Evolutionary conservation across 495 filamentous ascomycete species (phyloP), one percentile per base, ranked within the genome.

Genomic region (Amorphotheca resinae): DNA sequence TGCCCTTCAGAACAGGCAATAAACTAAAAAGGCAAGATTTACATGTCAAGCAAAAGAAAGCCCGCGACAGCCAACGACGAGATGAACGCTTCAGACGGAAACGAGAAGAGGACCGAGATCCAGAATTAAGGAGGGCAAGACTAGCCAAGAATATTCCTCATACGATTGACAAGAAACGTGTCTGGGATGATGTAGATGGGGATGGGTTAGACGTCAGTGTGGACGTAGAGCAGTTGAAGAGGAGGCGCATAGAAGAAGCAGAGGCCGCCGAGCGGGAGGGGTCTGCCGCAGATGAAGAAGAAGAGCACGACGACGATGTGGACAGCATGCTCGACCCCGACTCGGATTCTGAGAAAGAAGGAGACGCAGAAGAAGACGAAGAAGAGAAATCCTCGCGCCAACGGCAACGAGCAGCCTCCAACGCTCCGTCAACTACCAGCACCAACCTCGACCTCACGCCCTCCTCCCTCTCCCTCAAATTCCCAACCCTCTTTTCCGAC

Each of bases 81-180:
- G 81, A 82, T 45, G 73, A 80, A 45, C 79, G 87, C 33, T 83
- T 87, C 57, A 69, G 69, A 34, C 67, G 82, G 30, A 87, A 85
- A 61, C 80, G 75, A 57, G 82, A 91, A 57, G 91, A 98, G 62
- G 73, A 78, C 50, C 82, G 78, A 59, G 74, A 95, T 51, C 88
- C 91, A n/a, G 68, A 71, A 33, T 59, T 94, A 38, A 72, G 74
- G 39, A 74, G 73, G 41, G 72, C 80, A 41, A 71, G 91, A 50
- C 66, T 85, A 37, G 76, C 69, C 48, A 73, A 70, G 50, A 96
- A 95, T 64, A 68, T 87, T 30, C 86, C 91, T 1, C 57, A 76
- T 30, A 95, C 86, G 2, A 73, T 95, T 17, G 91, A 96, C 48
- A 74, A 77, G 35, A 95, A 95, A 69, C 66, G 91, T 56, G 76